These are phyloP conservation scores for Pseudogymnoascus sp. DNA, from an alignment of 2,329 filamentous ascomycete genomes.

Conservation along the genomic window DNA sequence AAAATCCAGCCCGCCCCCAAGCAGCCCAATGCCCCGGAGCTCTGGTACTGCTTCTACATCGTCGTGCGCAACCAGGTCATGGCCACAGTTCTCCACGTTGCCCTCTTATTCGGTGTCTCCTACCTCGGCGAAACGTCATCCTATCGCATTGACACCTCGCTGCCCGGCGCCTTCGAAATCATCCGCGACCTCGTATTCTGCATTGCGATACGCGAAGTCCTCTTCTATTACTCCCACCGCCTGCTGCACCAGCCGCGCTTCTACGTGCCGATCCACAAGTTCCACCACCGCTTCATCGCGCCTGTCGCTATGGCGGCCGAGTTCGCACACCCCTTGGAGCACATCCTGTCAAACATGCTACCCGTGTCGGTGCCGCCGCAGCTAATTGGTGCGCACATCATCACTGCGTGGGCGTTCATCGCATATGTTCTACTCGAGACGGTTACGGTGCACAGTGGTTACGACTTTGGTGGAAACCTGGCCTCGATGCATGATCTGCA, in stretches of 20 bases:
- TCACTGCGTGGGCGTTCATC: slow-evolving; percentile 47
- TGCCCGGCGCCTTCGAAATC: slow-evolving; percentile 31
- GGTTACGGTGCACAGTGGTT: slow-evolving; percentile 48
- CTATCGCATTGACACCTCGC: slow-evolving; percentile 25
- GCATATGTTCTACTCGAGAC: slow-evolving; percentile 44
- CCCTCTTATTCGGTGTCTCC: neutral
- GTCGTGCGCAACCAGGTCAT: slow-evolving; percentile 42
- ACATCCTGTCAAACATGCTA: slow-evolving; percentile 45
- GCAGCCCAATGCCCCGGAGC: slow-evolving; percentile 40
- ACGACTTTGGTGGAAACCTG: slow-evolving; percentile 43
- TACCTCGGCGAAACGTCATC: neutral
- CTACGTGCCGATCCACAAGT: slow-evolving; percentile 47
- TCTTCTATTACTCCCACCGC: slow-evolving; percentile 51
- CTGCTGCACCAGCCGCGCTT: slow-evolving; percentile 41
- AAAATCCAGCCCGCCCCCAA: slow-evolving; percentile 47
- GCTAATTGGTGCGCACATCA: slow-evolving; percentile 39
- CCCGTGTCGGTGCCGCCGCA: slow-evolving; percentile 44
- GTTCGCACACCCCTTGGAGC: slow-evolving; percentile 51
- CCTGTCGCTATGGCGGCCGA: slow-evolving; percentile 48
- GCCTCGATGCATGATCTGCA: slow-evolving; percentile 49
- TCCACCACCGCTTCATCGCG: slow-evolving; percentile 48
- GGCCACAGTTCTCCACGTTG: slow-evolving; percentile 30
- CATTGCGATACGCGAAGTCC: slow-evolving; percentile 38
- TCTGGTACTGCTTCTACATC: slow-evolving; percentile 36
- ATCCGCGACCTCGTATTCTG: slow-evolving; percentile 38